Base-by-base conservation (phyloP, 2,329 filamentous ascomycete genomes). In the Fusarium tjaetaba region DNA sequence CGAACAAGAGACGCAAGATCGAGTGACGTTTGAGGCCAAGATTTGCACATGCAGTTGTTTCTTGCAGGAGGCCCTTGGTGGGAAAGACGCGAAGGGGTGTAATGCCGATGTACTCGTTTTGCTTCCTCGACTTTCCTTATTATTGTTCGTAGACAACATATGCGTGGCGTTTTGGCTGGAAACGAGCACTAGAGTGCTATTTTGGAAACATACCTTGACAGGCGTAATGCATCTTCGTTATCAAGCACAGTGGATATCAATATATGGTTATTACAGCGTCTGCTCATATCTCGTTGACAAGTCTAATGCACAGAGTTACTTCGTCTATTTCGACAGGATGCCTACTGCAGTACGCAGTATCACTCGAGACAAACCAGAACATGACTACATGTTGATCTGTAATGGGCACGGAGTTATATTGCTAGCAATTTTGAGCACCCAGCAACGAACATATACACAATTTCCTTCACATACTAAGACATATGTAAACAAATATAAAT, bases 1-100 rank as follows among this genome's bases (percentile, higher is more conserved):
- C 85, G 4, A 82, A 77, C 41, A 89, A 89, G 80, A 82, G 86
- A 75, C 87, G 85, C 81, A 87, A 85, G 81, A 71, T 80, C 46
- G 70, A 74, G n/a, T 73, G 61, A 73, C 22, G 26, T 49, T 36
- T 45, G 15, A 24, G 24, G 32, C 24, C 26, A 16, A 48, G 20
- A 26, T 24, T 28, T 14, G 30, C 16, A 52, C 34, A 41, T 30
- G 26, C 8, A 28, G 38, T 49, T 53, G 53, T 32, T 45, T 61
- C 42, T 39, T 39, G 34, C 34, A 22, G 20, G 22, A 14, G 9
- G 36, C 30, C 4, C 22, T 60, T 32, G 34, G 26, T 28, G 38
- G 39, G 26, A 42, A 18, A 53, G 36, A 38, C 30, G 11, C 18
- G 30, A 15, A 15, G 16, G 36, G 36, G 45, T 18, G 6, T 11